Base-by-base conservation (phyloP, 2,329 filamentous ascomycete genomes). In the Parasarocladium wereldwijsianum region DNA sequence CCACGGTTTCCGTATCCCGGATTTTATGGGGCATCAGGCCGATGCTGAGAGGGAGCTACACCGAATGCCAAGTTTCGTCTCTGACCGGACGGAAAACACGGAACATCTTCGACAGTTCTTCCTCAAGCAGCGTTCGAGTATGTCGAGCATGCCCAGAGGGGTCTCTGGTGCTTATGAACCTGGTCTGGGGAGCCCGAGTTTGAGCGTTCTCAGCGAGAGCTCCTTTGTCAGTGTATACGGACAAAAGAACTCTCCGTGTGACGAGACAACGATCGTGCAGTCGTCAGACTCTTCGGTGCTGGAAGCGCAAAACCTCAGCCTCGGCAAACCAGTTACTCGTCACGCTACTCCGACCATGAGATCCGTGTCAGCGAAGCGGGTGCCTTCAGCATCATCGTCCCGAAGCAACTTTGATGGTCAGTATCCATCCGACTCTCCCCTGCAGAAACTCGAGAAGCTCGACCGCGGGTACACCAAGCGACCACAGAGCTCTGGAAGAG, bases 141-240 rank as follows among this genome's bases (percentile, higher is more conserved):
- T 63, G 5, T 40, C 62, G 15, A 70, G 61, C 35, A 45, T 74
- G 16, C 58, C 64, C 1, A 60, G 60, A 13, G n/a, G n/a, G n/a
- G 46, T 63, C 19, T 51, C 51, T 0, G 64, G 66, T 27, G 50
- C 50, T 6, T 50, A 49, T 14, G 44, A 15, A 41, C 46, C 11
- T 31, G 57, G 54, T 24, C 42, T 68, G 34, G 57, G 55, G 17
- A 79, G 72, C 38, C 73, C 74, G 4, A 66, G 62, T 19, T 50
- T 78, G 29, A 78, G 74, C 38, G 57, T 77, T 9, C 49, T 79
- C 36, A 78, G 73, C 38, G 72, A 78, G 46, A 77, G 72, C 44
- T 78, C 73, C 0, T 77, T 79, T 40, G 40, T 66, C 14, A 78
- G 73, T 39, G 56, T 79, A 0, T 79, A 79, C 32, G 73, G 72